Percentiles rank a stretch among this genome's conserved stretches.
Conservation (phyloP, 2,329 filamentous ascomycete species). For the Coniochaeta prunicola region DNA sequence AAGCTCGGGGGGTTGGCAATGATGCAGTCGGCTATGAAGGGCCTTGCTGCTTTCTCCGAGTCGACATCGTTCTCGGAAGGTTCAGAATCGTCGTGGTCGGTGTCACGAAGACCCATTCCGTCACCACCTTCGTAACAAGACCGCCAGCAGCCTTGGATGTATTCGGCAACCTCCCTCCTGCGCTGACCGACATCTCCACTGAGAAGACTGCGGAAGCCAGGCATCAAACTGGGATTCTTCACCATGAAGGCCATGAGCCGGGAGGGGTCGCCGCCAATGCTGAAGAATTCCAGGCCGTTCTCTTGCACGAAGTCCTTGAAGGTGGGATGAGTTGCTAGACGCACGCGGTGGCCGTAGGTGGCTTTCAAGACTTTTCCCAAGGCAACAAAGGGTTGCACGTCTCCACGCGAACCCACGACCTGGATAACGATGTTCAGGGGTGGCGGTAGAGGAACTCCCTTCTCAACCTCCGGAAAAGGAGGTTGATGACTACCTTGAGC, state of each 20-base stretch:
- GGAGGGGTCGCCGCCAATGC: slow-evolving; percentile 65
- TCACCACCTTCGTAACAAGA: slow-evolving; percentile 76
- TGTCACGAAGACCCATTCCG: slow-evolving; percentile 43
- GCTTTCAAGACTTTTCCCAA: slow-evolving; percentile 58
- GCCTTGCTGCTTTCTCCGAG: slow-evolving; percentile 39
- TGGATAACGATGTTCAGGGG: slow-evolving; percentile 64
- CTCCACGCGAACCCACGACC: slow-evolving; percentile 66
- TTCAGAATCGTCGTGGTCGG: slow-evolving; percentile 42
- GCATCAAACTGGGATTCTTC: slow-evolving; percentile 80
- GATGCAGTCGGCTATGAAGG: slow-evolving; percentile 78
- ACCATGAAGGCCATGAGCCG: slow-evolving; percentile 87
- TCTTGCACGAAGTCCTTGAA: slow-evolving; percentile 64
- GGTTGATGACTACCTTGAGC: background rate
- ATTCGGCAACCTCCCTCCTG: slow-evolving; percentile 67
- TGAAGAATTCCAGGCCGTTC: slow-evolving; percentile 68
- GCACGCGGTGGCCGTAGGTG: slow-evolving; percentile 62
- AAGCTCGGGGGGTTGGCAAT: slow-evolving; percentile 75
- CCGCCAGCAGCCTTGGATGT: slow-evolving; percentile 76
- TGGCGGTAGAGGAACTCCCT: background rate
- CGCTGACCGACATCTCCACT: slow-evolving; percentile 71
- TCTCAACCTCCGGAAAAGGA: slow-evolving; percentile 3
- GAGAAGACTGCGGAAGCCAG: slow-evolving; percentile 67
- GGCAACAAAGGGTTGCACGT: slow-evolving; percentile 70
- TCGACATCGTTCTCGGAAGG: too few relatives aligned
- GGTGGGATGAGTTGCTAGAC: slow-evolving; percentile 63